Evolutionary conservation across 2,329 filamentous ascomycete genomes (phyloP), one percentile per base, ranked within the genome.

Genomic region (Aschersonia sp.): DNA sequence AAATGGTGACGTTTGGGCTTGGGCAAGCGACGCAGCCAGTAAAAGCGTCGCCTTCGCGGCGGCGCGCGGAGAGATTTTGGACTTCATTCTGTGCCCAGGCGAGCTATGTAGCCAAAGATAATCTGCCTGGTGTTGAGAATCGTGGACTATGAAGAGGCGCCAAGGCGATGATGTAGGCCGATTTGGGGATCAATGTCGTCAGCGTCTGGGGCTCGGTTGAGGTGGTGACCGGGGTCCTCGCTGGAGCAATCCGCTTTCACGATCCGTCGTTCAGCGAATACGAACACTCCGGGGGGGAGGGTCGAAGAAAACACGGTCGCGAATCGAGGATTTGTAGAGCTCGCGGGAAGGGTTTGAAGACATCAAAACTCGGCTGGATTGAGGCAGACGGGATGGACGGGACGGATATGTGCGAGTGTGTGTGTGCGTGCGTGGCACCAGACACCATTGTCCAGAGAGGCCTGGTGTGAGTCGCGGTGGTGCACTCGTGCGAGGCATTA

Each of bases 1-100:
- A 32, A 49, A 49, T 1, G 41, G 44, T 7, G 52, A 51, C 32
- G 29, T 42, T 41, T 53, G 50, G n/a, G 52, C 52, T 31, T 43
- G 43, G 11, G 45, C 40, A 11, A 51, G 14, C 6, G 32, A 32
- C 31, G 49, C 52, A 11, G 32, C 44, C 3, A 46, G 45, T 12
- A 53, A 40, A 12, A 53, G 40, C 43, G 46, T 30, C 30, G 44
- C 49, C 11, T 46, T 49, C 11, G 47, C 50, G 12, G 48, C 45
- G 11, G 35, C 29, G 8, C 41, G 42, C 14, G 41, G 30, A 5
- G 47, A 45, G 22, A 49, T 32, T 10, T 30, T 47, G 14, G 47
- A 44, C 45, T 48, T 50, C 52, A 53, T 53, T 45, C 35, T 47
- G 46, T 14, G 44, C 8, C 22, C 22, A 22, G 22, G 22, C 22